Evolutionary conservation across 116 monocot species (phyloP), one percentile per base, ranked within the genome.

Genomic region (Iris pallida): DNA sequence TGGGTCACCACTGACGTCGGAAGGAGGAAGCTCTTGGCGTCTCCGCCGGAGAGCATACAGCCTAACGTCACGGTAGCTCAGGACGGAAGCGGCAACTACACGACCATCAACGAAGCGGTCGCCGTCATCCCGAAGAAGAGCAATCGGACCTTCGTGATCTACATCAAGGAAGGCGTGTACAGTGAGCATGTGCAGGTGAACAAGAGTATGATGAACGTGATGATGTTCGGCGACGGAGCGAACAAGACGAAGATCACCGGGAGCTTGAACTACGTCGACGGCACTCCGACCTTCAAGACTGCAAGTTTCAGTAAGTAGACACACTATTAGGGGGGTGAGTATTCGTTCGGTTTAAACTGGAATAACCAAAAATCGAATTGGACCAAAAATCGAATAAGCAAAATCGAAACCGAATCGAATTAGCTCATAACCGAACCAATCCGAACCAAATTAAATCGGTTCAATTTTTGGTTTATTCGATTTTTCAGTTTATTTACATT

Each of bases 41-140:
- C 55, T 8, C 14, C 58, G 7, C 12, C 79, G 14, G 19, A 8
- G 1, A 53, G 64, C 15, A 47, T 64, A 2, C 60, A 61, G 69
- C 83, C 83, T 0, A 55, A 79, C 16, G 56, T 83, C 53, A 64
- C 66, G 2, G 79, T 83, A 42, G 83, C 79, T 7, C 11, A 72
- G 68, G 83, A 83, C 19, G 79, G 79, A 4, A 75, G 79, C 9
- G 83, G 83, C 8, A 57, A 79, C 47, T 68, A 30, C 55, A 76
- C 64, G 55, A 83, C 76, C 18, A 76, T 83, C 45, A 55, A 8
- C 0, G 67, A 62, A 20, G 79, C 72, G 7, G 19, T 83, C 5
- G 59, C 4, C 4, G 42, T 48, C 3, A 68, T 76, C 14, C 79
- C 73, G 1, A 44, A 45, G 42, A 79, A 79, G 15, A 72, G 53